These are phyloP conservation scores for Citrus trifoliata DNA, from an alignment of 345 rosid species.

Conservation along the genomic window DNA sequence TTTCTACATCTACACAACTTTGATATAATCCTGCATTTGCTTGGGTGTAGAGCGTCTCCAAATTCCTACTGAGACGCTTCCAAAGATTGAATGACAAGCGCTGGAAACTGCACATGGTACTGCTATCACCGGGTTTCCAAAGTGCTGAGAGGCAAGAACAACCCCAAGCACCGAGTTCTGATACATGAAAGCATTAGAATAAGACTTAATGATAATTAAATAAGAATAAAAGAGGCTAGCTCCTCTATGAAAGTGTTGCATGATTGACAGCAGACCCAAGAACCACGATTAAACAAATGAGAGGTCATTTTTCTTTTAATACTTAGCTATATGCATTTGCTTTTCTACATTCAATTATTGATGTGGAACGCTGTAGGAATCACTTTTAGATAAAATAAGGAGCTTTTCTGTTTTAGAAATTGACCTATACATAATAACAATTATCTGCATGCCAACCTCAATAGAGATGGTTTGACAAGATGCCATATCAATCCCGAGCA, in stretches of 20 bases:
- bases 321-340: too few relatives aligned
- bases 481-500: slow-evolving; percentile 52
- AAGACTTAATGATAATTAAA: too few relatives aligned
- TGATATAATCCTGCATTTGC: slow-evolving; percentile 27
- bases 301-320: too few relatives aligned
- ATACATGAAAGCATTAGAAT: too few relatives aligned
- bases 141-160: too few relatives aligned
- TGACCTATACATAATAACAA: neutral
- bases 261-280: too few relatives aligned
- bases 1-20: neutral
- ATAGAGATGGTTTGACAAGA: slow-evolving; percentile 75
- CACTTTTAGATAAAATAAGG: too few relatives aligned
- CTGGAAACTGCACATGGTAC: slow-evolving; percentile 88
- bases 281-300: too few relatives aligned
- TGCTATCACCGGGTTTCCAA: slow-evolving; percentile 57
- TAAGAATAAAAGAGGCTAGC: too few relatives aligned
- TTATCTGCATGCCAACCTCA: slow-evolving; percentile 97
- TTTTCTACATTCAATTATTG: too few relatives aligned
- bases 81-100: slow-evolving; percentile 67
- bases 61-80: slow-evolving; percentile 76
- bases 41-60: slow-evolving; percentile 59
- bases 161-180: too few relatives aligned
- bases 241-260: too few relatives aligned
- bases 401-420: neutral
- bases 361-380: neutral